Conservation (phyloP, 129 eudicot genomes). For the Flaveria robusta region DNA sequence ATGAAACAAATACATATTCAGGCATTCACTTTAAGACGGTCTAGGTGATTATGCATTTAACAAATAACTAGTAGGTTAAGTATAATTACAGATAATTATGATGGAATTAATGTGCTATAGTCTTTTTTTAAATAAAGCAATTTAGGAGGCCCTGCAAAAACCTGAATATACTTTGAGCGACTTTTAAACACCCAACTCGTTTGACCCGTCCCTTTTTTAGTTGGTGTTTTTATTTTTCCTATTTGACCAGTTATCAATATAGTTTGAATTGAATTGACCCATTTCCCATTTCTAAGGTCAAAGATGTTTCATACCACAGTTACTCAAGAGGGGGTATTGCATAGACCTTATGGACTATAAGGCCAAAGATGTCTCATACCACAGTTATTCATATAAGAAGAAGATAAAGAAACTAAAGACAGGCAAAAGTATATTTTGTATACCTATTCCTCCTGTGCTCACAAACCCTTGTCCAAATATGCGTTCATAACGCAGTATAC, state of each 20-base stretch:
- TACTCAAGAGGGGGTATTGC: too few species aligned
- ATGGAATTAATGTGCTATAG: not conserved
- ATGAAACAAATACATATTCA: not conserved
- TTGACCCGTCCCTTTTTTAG: not conserved
- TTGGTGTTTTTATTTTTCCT: too few species aligned
- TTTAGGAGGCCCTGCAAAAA: not conserved
- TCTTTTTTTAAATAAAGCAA: not conserved
- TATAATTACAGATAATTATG: not conserved
- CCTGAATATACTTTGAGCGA: not conserved
- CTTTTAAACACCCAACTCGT: not conserved
- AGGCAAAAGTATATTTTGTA: slow-evolving; percentile 3
- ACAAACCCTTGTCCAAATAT: slow-evolving; percentile 92
- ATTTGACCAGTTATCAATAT: not conserved
- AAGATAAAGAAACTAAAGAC: not conserved
- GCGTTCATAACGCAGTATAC: slow-evolving; percentile 88
- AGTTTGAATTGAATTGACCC: too few species aligned
- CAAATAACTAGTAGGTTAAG: not conserved
- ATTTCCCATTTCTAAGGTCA: too few species aligned
- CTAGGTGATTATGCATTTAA: too few species aligned
- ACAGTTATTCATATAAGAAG: too few species aligned
- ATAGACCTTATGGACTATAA: too few species aligned
- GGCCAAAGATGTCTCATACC: too few species aligned
- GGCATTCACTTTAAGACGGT: too few species aligned
- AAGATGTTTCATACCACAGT: too few species aligned
- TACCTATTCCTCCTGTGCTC: slow-evolving; percentile 98